A percentile compares a stretch with the other conserved stretches of the same genome.
Evolutionary conservation across 2,329 filamentous ascomycete genomes (phyloP).

Genomic region (Sclerotinia glacialis): DNA sequence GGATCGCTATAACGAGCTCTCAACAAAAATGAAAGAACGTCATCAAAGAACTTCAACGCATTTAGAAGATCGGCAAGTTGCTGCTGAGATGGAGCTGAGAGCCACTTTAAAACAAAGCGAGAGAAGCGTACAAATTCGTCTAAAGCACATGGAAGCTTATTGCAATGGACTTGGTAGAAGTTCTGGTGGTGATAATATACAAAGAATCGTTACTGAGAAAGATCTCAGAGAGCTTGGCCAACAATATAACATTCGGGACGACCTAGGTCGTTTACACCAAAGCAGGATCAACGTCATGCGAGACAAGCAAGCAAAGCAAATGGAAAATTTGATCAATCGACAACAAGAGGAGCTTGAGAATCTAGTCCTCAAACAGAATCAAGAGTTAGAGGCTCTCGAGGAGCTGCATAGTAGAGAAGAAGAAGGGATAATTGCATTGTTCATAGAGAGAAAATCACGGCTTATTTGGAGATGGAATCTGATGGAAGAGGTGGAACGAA

Average conservation of each 20-base stretch:
- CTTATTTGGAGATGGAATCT: conserved; percentile 53
- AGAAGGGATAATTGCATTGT: conserved; percentile 46
- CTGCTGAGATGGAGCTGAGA: conserved; percentile 59
- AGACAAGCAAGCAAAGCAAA: conserved; percentile 60
- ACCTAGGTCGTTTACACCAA: conserved; percentile 57
- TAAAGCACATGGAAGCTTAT: conserved; percentile 67
- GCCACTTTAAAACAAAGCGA: conserved; percentile 55
- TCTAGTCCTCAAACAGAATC: conserved; percentile 46
- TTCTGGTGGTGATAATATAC: conserved; percentile 44
- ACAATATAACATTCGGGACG: conserved; percentile 59
- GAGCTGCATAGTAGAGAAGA: conserved; percentile 50
- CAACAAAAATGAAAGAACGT: conserved; percentile 53
- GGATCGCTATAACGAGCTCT: conserved; percentile 49
- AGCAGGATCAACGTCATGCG: conserved; percentile 63
- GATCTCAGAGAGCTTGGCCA: conserved; percentile 58
- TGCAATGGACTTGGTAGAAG: conserved; percentile 53
- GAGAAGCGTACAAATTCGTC: conserved; percentile 53
- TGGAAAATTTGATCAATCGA: conserved; percentile 56
- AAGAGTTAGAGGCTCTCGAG: conserved; percentile 50
- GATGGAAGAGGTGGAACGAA: conserved; percentile 52
- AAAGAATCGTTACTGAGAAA: conserved; percentile 56
- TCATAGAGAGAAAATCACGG: conserved; percentile 46
- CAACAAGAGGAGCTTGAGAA: conserved; percentile 53
- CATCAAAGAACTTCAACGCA: conserved; percentile 53
- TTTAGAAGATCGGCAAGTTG: conserved; percentile 61